A percentile compares a stretch with the other conserved stretches of the same genome.
phyloP scores from a whole-genome alignment of 345 rosid genomes.

The Syzygium grande region DNA sequence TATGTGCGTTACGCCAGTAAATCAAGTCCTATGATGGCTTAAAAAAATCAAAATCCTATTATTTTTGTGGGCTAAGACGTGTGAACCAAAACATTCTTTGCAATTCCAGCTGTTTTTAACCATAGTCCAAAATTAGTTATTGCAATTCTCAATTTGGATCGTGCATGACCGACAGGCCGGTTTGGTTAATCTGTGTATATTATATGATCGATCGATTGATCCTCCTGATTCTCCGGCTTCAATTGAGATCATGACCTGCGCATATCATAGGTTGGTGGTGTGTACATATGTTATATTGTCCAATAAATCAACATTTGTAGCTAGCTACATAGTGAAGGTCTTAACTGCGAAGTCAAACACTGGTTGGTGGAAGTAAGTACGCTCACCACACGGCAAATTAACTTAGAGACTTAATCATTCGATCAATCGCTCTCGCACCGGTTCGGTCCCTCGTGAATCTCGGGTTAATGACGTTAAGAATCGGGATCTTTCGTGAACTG shows the following conservation, averaged over 20 bases:
- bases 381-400: background rate
- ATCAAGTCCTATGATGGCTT: background rate
- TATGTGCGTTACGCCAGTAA: background rate
- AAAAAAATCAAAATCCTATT: background rate
- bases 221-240: background rate
- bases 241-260: background rate
- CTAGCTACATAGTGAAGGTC: background rate
- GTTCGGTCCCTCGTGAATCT: accelerated
- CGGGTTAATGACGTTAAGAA: background rate
- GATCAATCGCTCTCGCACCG: background rate
- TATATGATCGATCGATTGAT: background rate
- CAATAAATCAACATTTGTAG: too few relatives aligned
- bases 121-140: background rate
- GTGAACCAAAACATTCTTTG: background rate
- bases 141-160: background rate
- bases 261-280: background rate
- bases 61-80: background rate
- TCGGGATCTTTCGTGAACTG: accelerated
- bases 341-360: background rate
- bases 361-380: background rate
- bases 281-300: too few relatives aligned
- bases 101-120: background rate
- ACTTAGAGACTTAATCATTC: background rate
- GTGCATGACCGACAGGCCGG: background rate
- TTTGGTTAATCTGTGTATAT: background rate